Evolutionary conservation across 495 filamentous ascomycete genomes (phyloP).

Genomic region (Aspergillus conjunctus): DNA sequence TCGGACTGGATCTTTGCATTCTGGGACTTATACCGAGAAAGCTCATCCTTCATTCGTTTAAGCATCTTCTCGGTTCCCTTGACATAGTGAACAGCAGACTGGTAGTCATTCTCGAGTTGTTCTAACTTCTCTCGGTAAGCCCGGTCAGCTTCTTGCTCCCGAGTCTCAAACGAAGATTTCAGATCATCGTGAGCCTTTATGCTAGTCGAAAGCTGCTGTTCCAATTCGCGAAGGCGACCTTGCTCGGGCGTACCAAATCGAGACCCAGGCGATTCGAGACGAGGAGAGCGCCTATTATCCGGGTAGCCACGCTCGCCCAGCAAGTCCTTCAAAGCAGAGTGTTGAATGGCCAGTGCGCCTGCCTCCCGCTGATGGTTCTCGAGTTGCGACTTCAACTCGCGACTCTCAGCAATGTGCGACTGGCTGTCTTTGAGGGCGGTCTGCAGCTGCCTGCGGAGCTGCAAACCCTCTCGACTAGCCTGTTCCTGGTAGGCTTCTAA

Average conservation of each 20-base stretch:
- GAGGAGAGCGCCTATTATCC: constrained; percentile 59
- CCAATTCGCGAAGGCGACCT: constrained; percentile 79
- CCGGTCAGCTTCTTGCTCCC: constrained; percentile 79
- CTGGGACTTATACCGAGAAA: constrained; percentile 82
- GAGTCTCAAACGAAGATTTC: constrained; percentile 70
- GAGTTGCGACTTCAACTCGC: constrained; percentile 75
- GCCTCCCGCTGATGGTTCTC: constrained; percentile 84
- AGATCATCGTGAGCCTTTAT: constrained; percentile 81
- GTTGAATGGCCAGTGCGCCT: constrained; percentile 86
- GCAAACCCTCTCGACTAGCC: constrained; percentile 85
- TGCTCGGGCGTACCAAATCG: constrained; percentile 79
- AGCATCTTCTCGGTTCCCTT: constrained; percentile 99
- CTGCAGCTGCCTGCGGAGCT: constrained; percentile 86
- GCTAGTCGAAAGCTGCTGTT: constrained; percentile 81
- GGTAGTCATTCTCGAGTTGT: constrained; percentile 93
- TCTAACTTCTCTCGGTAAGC: constrained; percentile 89
- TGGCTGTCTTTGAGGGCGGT: constrained; percentile 78
- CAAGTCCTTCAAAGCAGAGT: constrained; percentile 88
- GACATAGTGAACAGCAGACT: constrained; percentile 99
- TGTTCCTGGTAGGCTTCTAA: constrained; percentile 97
- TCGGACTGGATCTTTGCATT: constrained; percentile 83
- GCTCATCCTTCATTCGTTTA: constrained; percentile 96
- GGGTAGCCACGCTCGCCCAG: constrained; percentile 74
- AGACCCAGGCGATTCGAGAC: constrained; percentile 68
- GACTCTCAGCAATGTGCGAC: constrained; percentile 69